A percentile compares a stretch with the other conserved stretches of the same genome.
These are phyloP conservation scores for Artemisia annua DNA, from an alignment of 129 eudicot species.

Conservation along the genomic window DNA sequence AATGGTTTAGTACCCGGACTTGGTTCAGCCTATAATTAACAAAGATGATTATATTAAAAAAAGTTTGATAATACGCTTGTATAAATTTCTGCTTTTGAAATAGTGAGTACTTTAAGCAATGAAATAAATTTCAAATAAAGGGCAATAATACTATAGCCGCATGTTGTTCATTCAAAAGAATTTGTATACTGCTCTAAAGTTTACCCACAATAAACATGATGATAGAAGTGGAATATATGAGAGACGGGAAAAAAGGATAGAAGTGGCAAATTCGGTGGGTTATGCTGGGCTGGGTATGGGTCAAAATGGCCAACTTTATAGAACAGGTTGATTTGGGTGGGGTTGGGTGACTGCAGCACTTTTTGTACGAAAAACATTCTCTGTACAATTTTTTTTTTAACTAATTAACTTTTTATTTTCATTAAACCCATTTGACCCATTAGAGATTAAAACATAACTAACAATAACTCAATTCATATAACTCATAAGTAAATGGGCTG, in stretches of 20 bases:
- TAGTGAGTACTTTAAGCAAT: not conserved
- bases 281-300: not conserved
- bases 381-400: not conserved
- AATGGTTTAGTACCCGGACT: not conserved
- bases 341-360: not conserved
- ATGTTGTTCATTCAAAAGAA: not conserved
- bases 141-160: not conserved
- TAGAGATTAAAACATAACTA: not conserved
- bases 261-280: not conserved
- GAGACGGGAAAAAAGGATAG: not conserved
- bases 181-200: no score
- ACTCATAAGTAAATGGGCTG: not conserved
- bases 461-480: no score
- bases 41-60: not conserved
- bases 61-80: not conserved
- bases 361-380: not conserved
- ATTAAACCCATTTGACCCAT: not conserved
- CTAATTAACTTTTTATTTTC: not conserved
- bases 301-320: not conserved
- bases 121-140: not conserved
- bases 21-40: not conserved
- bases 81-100: not conserved
- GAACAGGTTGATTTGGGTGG: not conserved
- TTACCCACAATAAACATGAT: no score
- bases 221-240: not conserved